These are phyloP conservation scores for Starmera amethionina DNA, from an alignment of 805 yeast species.

Conservation along the genomic window DNA sequence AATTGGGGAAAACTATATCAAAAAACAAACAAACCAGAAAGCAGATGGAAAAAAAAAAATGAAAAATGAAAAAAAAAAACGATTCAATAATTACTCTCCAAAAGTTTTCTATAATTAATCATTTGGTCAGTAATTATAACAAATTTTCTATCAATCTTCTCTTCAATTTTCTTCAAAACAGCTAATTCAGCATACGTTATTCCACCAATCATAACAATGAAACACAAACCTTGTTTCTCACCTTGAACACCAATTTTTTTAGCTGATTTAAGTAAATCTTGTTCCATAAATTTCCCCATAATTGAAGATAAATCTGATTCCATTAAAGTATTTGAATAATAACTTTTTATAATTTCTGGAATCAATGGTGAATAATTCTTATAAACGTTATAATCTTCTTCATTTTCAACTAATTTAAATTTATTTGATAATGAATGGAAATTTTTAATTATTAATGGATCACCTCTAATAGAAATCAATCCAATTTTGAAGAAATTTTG, in stretches of 20 bases:
- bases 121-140: slow-evolving; percentile 39
- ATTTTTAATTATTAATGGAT: slow-evolving; percentile 25
- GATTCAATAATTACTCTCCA: slow-evolving; percentile 14
- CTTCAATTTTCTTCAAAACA: slow-evolving; percentile 53
- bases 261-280: slow-evolving; percentile 7
- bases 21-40: too few species aligned
- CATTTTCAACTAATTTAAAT: slow-evolving; percentile 39
- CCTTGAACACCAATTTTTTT: slow-evolving; percentile 9
- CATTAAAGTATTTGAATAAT: slow-evolving; percentile 34
- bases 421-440: slow-evolving; percentile 25
- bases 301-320: slow-evolving; percentile 27
- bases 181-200: slow-evolving; percentile 78
- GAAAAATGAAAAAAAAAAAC: too few species aligned
- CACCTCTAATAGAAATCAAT: slow-evolving; percentile 24
- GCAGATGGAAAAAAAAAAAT: too few species aligned
- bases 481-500: slow-evolving; percentile 40
- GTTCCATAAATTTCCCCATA: slow-evolving; percentile 25
- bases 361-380: slow-evolving; percentile 79
- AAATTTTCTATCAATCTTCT: slow-evolving; percentile 23
- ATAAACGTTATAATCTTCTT: slow-evolving; percentile 31
- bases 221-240: slow-evolving; percentile 15
- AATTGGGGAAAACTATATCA: too few species aligned
- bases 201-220: slow-evolving; percentile 72
- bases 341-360: slow-evolving; percentile 59
- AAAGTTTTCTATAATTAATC: slow-evolving; percentile 30